Base-by-base conservation (phyloP, 306 rosid species). In the Vigna mungo region DNA sequence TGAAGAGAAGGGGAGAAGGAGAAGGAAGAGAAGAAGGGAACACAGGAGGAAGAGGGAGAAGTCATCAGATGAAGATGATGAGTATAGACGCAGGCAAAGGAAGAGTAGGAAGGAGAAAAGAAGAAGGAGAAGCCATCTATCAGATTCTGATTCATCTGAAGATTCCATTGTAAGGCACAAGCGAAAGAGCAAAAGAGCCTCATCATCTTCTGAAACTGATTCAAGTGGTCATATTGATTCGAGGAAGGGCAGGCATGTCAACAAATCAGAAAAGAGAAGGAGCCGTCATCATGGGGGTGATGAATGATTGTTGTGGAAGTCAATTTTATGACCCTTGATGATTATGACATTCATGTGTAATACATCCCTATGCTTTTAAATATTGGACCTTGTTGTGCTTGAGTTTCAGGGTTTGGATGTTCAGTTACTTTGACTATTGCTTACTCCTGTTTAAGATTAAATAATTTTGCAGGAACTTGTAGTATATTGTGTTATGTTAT, bases 101-200 rank as follows among this genome's bases (percentile, higher is more conserved):
- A 86, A 86, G 81, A 86, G 83, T 70, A 83, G 85, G 81, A 83
- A 80, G 62, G 93, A 90, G 77, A 89, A 83, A 83, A 82, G 85
- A 63, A 91, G 93, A 81, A 85, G 91, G 75, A 89, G 92, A 78
- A 89, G 92, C 74, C 83, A 82, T 14, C 72, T 63, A 58, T 87
- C 90, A 0, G 93, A 90, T 58, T 84, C 91, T 54, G 90, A 91
- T 78, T 72, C 91, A 36, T 91, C 96, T 15, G 91, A 87, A 39
- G 91, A 88, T 83, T 80, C 86, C 21, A 68, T 64, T 32, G 69
- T 78, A 54, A 82, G 79, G 73, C 87, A 69, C 71, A 87, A 83
- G 67, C 80, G 74, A 39, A 93, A 85, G 82, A 86, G 86, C 88
- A 90, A 63, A 81, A 90, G 81, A 86, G 77, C 86, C 5, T 77